Conservation (phyloP, 1,284 basidiomycete species). For the Prillingera fragicola region DNA sequence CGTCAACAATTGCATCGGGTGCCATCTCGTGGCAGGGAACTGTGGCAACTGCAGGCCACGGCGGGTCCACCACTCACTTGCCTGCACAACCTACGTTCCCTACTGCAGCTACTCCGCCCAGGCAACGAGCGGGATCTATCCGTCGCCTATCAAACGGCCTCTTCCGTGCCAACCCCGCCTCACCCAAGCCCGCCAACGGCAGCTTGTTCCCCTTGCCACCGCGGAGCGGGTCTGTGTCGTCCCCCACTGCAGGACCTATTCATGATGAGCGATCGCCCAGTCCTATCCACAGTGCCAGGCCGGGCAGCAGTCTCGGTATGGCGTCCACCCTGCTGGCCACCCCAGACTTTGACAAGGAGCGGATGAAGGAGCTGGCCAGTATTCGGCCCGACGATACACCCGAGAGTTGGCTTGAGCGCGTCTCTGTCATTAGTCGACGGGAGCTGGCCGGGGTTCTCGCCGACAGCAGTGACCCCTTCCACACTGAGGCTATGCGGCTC, state of each 20-base stretch:
- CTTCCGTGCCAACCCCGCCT: constrained; percentile 26
- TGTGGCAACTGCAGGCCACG: neutral
- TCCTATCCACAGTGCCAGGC: neutral
- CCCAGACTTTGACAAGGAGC: neutral
- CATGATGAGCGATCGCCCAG: neutral
- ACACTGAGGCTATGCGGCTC: constrained; percentile 62
- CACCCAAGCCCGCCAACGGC: constrained; percentile 24
- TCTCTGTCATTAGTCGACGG: constrained; percentile 62
- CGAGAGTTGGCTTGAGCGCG: constrained; percentile 61
- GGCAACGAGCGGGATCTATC: constrained; percentile 33
- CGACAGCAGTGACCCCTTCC: constrained; percentile 70
- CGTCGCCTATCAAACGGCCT: constrained; percentile 35
- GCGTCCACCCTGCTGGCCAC: neutral
- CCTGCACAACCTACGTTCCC: constrained; percentile 10
- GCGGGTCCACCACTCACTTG: constrained; percentile 5
- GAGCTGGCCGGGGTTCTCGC: constrained; percentile 74
- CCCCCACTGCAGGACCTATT: no score
- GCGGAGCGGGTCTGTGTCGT: constrained; percentile 29
- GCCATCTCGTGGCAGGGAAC: constrained; percentile 9
- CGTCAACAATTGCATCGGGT: constrained; percentile 12
- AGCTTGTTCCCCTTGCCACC: constrained; percentile 37
- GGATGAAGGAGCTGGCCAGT: constrained; percentile 2
- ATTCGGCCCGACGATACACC: constrained; percentile 57
- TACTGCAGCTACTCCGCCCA: constrained; percentile 33
- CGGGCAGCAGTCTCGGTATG: no score